Conservation (phyloP, 2,329 filamentous ascomycete species). For the Pseudogymnoascus sp. region DNA sequence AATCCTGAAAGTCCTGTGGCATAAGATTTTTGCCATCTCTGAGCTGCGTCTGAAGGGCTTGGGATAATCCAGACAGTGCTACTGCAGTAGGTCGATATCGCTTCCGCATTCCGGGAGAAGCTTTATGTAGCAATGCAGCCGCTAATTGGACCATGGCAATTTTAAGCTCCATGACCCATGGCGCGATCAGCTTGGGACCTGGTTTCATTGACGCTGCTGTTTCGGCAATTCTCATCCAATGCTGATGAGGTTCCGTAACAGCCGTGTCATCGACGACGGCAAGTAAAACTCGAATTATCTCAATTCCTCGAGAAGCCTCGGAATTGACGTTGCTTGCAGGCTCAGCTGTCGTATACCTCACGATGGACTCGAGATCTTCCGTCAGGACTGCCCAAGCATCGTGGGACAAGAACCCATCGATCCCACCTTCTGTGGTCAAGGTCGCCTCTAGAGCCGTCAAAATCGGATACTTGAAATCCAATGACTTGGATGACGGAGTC, state of each 20-base stretch:
- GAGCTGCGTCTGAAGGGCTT: conserved; percentile 15
- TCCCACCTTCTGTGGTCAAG: conserved; percentile 34
- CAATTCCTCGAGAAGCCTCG: conserved; percentile 41
- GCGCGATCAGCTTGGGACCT: conserved; percentile 7
- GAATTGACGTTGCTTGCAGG: background rate
- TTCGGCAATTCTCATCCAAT: conserved; percentile 50
- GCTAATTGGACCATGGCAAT: conserved; percentile 49
- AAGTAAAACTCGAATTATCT: conserved; percentile 49
- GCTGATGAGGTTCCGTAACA: conserved; percentile 37
- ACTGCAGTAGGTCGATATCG: conserved; percentile 44
- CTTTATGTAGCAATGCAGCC: conserved; percentile 41
- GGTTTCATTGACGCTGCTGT: conserved; percentile 35
- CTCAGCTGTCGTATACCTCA: conserved; percentile 29
- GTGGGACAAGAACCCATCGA: conserved; percentile 37
- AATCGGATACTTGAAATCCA: conserved; percentile 50
- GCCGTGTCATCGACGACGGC: conserved; percentile 42
- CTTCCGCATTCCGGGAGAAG: conserved; percentile 38
- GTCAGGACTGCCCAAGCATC: conserved; percentile 47
- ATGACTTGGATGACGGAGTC: conserved; percentile 17
- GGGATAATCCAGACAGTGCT: conserved; percentile 40
- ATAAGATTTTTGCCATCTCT: conserved; percentile 23
- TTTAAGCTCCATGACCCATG: conserved; percentile 37
- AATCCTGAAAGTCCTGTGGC: conserved; percentile 32
- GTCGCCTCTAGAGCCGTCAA: conserved; percentile 54
- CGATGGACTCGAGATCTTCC: conserved; percentile 40